Percentiles rank a stretch among this genome's conserved stretches.
phyloP scores from a whole-genome alignment of 2,329 filamentous ascomycete genomes.

The Podosphaera aphanis region DNA sequence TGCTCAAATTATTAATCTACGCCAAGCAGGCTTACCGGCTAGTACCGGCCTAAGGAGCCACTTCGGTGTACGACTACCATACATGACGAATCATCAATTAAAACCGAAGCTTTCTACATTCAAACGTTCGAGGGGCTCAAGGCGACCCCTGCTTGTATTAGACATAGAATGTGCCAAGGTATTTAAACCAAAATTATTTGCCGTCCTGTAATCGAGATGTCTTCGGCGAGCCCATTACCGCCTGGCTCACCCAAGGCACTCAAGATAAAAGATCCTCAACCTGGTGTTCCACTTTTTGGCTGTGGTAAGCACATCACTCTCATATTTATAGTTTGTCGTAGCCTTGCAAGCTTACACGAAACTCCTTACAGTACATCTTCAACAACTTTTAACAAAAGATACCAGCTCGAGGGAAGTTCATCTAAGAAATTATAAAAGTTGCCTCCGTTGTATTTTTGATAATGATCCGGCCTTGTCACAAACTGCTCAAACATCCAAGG shows the following conservation, averaged over 20 bases:
- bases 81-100: too few species aligned
- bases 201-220: neutral
- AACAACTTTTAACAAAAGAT: conserved; percentile 36
- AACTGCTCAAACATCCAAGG: conserved; percentile 35
- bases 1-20: too few species aligned
- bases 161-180: too few species aligned
- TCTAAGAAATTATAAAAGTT: conserved; percentile 32
- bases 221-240: conserved; percentile 7
- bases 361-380: conserved; percentile 38
- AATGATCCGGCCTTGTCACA: conserved; percentile 38
- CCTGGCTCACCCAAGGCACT: conserved; percentile 12
- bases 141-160: too few species aligned
- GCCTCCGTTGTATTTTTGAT: conserved; percentile 48
- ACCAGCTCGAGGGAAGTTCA: conserved; percentile 43
- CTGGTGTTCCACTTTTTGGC: conserved; percentile 36
- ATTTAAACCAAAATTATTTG: neutral
- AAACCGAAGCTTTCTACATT: too few species aligned
- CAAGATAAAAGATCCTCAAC: conserved; percentile 34
- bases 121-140: too few species aligned
- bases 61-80: too few species aligned
- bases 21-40: too few species aligned
- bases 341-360: conserved; percentile 4
- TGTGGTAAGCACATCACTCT: conserved; percentile 27
- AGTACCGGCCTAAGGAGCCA: too few species aligned
- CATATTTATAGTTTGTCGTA: conserved; percentile 4